A percentile compares a stretch with the other conserved stretches of the same genome.
Evolutionary conservation across 495 filamentous ascomycete genomes (phyloP).

Genomic region (Penicillium diatomitis): DNA sequence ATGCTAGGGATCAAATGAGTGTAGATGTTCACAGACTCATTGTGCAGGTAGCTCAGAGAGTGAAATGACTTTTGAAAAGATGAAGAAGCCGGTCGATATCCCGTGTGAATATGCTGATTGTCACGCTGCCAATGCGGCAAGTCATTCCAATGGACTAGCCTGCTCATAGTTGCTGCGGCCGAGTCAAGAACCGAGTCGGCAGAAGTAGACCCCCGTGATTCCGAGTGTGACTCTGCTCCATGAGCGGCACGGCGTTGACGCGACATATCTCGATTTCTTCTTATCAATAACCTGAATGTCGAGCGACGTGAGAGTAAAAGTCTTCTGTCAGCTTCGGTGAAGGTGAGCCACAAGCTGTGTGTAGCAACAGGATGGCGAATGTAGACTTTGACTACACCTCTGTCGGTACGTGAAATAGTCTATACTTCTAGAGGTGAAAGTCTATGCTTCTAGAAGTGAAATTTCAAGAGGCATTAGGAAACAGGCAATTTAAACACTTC

Average conservation of each 20-base stretch:
- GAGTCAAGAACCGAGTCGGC: constrained; percentile 17
- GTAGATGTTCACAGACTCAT: constrained; percentile 94
- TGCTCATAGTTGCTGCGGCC: constrained; percentile 23
- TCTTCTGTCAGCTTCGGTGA: constrained; percentile 5
- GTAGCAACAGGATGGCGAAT: not conserved
- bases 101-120: constrained; percentile 64
- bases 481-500: constrained; percentile 2
- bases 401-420: too few relatives aligned
- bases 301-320: not conserved
- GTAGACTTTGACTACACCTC: too few relatives aligned
- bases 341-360: constrained; percentile 10
- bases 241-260: constrained; percentile 30
- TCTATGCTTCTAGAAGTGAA: too few relatives aligned
- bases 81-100: constrained; percentile 60
- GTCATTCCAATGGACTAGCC: constrained; percentile 52
- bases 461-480: not conserved
- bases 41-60: constrained; percentile 71
- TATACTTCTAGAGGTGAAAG: not conserved
- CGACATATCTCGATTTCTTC: constrained; percentile 16
- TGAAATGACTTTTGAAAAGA: constrained; percentile 56
- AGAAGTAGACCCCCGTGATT: constrained; percentile 10
- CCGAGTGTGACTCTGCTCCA: constrained; percentile 7
- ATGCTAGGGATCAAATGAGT: constrained; percentile 59
- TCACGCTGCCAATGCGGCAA: constrained; percentile 64
- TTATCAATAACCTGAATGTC: too few relatives aligned